These are phyloP conservation scores for Trichoderma gracile DNA, from an alignment of 2,329 filamentous ascomycete species.

Conservation along the genomic window DNA sequence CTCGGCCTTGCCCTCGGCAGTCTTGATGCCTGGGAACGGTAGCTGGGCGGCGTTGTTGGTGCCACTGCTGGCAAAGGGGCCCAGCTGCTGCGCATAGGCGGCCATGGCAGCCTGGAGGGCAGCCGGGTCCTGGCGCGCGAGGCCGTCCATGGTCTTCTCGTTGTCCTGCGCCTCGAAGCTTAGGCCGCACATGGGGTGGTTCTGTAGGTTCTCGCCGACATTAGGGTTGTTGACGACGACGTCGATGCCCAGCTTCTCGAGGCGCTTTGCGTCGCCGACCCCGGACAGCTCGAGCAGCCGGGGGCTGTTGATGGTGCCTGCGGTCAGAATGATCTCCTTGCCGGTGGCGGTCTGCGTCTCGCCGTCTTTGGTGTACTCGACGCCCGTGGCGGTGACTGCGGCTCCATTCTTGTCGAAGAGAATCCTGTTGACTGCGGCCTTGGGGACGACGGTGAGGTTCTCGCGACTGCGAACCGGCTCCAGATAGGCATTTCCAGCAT, in stretches of 20 bases:
- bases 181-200: slow-evolving; percentile 35
- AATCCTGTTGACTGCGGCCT: slow-evolving; percentile 39
- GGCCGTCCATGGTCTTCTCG: slow-evolving; percentile 35
- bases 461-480: slow-evolving; percentile 34
- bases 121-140: slow-evolving; percentile 37
- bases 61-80: slow-evolving; percentile 21
- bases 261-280: slow-evolving; percentile 39
- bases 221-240: slow-evolving; percentile 40
- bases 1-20: slow-evolving; percentile 8
- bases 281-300: slow-evolving; percentile 48
- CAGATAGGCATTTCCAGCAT: slow-evolving; percentile 38
- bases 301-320: slow-evolving; percentile 46
- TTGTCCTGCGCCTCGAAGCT: slow-evolving; percentile 25
- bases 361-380: slow-evolving; percentile 29
- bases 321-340: slow-evolving; percentile 46
- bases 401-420: slow-evolving; percentile 29
- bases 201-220: slow-evolving; percentile 44
- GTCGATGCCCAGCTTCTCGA: slow-evolving; percentile 38
- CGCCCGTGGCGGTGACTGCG: slow-evolving; percentile 28
- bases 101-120: slow-evolving; percentile 37
- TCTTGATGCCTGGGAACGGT: slow-evolving; percentile 8
- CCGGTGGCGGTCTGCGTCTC: slow-evolving; percentile 29
- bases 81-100: slow-evolving; percentile 34
- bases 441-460: slow-evolving; percentile 39
- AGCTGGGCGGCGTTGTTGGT: slow-evolving; percentile 17